phyloP scores from a whole-genome alignment of 805 yeast species.

The Candida montana region DNA sequence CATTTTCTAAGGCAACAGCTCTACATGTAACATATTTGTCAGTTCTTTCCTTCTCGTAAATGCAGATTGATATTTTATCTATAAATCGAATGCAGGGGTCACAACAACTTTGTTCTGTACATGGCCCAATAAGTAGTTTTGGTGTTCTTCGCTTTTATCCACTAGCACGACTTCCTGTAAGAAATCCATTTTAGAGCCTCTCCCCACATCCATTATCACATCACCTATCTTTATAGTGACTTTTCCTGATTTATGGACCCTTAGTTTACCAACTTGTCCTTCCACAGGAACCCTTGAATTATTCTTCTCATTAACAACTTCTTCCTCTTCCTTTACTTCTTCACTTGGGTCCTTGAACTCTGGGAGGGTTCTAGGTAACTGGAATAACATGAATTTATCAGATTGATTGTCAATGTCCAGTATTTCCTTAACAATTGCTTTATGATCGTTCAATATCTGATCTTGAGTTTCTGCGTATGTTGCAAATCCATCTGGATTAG shows the following conservation, averaged over 20 bases:
- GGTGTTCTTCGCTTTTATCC: conserved; percentile 35
- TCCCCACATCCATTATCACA: conserved; percentile 58
- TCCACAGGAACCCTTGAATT: conserved; percentile 16
- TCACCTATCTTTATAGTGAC: conserved; percentile 70
- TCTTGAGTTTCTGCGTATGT: conserved; percentile 33
- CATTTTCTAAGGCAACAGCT: no score
- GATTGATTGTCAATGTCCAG: conserved; percentile 27
- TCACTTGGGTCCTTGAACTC: conserved; percentile 21
- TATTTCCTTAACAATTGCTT: conserved; percentile 27
- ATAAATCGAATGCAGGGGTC: conserved; percentile 40
- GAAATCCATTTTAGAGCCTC: conserved; percentile 65
- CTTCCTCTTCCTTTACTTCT: neutral
- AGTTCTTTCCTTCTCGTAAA: neutral
- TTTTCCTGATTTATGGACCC: conserved; percentile 81
- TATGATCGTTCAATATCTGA: conserved; percentile 35
- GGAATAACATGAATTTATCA: conserved; percentile 32
- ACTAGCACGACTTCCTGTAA: conserved; percentile 66
- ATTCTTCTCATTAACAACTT: conserved; percentile 1
- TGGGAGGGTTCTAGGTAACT: conserved; percentile 34
- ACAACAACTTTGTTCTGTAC: conserved; percentile 52
- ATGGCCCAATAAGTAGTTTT: conserved; percentile 48
- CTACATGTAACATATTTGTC: no score
- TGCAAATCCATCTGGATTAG: conserved; percentile 23
- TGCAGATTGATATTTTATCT: neutral
- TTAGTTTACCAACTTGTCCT: conserved; percentile 69